Evolutionary conservation across 768 basidiomycete species (phyloP), one percentile per base, ranked within the genome.

Genomic region (Mycena polygramma): DNA sequence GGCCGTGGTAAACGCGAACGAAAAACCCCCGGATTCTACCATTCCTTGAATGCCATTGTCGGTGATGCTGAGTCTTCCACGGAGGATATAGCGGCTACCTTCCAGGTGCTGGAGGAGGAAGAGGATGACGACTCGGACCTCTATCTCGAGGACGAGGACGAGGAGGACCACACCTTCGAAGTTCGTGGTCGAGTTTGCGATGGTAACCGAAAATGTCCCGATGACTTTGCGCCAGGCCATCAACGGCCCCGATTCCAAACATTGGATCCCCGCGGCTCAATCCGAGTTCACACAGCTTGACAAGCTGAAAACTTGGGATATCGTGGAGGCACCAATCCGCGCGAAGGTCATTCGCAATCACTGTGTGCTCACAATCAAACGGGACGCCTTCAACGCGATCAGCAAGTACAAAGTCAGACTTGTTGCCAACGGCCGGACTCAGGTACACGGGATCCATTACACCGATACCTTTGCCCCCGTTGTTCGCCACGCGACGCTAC

Each of bases 381-480:
- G 36, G 15, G 51, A 63, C 59, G 41, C 41, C 3, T 60, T 58
- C 15, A 72, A 75, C 11, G 55, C 61, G 14, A 54, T 76, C 41
- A 37, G 76, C 74, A 85, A 86, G 72, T 83, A 80, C 14, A 68
- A 82, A 10, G 78, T 55, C 4, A 58, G 66, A 22, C n/a, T n/a
- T n/a, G n/a, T n/a, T n/a, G n/a, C n/a, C n/a, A n/a, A n/a, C n/a
- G n/a, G n/a, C n/a, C n/a, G 77, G 73, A 75, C 78, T 0, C 85
- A 88, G 46, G 72, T 77, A 0, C 75, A 75, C 6, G 82, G 83
- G 0, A 53, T 81, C 8, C 80, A 86, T 57, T 87, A 77, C 59
- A 67, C 72, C 26, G 80, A 81, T 14, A 81, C 78, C 0, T 81
- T 68, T 39, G 73, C 77, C 0, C 79, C 78, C 0, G 76, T 79